Conservation (phyloP, 257 asterid genomes). For the Cinchona pubescens region DNA sequence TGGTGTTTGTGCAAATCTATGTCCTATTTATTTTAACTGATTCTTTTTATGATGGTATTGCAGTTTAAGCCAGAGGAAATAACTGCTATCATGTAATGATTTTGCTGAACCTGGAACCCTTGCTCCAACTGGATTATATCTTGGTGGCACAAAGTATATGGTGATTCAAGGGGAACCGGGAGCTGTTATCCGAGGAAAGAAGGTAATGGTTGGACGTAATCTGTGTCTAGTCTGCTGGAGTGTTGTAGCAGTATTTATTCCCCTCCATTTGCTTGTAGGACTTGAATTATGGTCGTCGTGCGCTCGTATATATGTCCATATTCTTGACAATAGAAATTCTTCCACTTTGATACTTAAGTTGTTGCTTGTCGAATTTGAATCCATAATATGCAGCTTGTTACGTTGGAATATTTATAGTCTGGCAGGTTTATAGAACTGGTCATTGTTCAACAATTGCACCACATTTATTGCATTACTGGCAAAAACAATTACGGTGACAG, state of each 20-base stretch:
- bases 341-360: not conserved
- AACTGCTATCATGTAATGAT: constrained; percentile 31
- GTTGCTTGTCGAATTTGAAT: not conserved
- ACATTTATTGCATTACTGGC: not conserved
- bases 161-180: constrained; percentile 45
- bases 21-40: not conserved
- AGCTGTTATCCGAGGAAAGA: constrained; percentile 41
- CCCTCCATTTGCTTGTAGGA: not conserved
- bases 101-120: constrained; percentile 38
- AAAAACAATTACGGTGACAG: not conserved
- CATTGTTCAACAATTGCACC: not conserved
- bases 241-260: not conserved
- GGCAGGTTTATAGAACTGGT: not conserved
- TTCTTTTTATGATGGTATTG: not conserved
- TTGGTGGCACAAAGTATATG: constrained; percentile 44
- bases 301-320: too few relatives aligned
- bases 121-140: constrained; percentile 41
- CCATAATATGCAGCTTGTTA: not conserved
- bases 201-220: constrained; percentile 22
- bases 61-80: constrained; percentile 39
- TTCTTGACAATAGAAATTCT: not conserved
- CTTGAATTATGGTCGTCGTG: not conserved
- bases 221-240: not conserved
- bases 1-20: too few relatives aligned
- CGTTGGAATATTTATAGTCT: not conserved